phyloP scores from a whole-genome alignment of 495 filamentous ascomycete species.

The Glutinoglossum americanum region DNA sequence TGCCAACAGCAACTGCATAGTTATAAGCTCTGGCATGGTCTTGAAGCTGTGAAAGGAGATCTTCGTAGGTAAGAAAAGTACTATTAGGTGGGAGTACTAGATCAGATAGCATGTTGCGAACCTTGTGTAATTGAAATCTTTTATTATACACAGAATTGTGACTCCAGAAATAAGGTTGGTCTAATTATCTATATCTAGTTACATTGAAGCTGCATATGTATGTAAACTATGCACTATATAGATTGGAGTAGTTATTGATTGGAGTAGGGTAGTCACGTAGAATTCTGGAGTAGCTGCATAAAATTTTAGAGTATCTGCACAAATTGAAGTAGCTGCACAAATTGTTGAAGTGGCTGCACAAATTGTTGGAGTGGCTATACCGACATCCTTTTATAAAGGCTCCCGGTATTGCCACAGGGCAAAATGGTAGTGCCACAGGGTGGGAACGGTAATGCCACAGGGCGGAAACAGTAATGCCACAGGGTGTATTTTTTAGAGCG shows the following conservation, averaged over 20 bases:
- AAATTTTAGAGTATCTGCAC: background rate
- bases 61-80: background rate
- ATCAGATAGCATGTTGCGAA: background rate
- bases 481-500: background rate
- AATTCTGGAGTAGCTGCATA: background rate
- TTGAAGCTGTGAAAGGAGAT: background rate
- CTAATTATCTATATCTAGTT: background rate
- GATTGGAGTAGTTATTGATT: background rate
- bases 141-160: background rate
- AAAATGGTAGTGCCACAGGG: background rate
- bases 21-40: background rate
- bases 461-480: background rate
- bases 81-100: background rate
- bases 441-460: background rate
- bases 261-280: background rate
- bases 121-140: background rate
- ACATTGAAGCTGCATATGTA: background rate
- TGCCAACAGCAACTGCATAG: background rate
- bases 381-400: background rate
- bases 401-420: background rate
- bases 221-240: background rate
- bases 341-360: background rate
- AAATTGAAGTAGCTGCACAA: background rate
- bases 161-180: background rate
- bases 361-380: background rate